Conservation (phyloP, 2,329 filamentous ascomycete species). For the Apiospora saccharicola region DNA sequence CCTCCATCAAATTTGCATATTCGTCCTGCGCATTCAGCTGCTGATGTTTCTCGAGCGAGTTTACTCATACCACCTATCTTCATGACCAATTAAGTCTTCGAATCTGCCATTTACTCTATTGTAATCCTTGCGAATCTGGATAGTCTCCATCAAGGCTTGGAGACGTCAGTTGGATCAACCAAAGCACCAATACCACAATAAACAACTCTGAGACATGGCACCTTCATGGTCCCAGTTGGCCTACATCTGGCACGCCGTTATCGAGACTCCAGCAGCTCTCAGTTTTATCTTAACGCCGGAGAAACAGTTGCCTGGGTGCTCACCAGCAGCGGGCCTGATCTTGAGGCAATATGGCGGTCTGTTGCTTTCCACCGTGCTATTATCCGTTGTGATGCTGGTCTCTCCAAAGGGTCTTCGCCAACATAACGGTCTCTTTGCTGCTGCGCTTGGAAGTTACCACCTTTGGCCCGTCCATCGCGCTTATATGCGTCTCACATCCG, state of each 20-base stretch:
- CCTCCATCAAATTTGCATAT: background rate
- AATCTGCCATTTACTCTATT: background rate
- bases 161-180: background rate
- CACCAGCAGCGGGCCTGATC: slow-evolving; percentile 50
- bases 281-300: slow-evolving; percentile 54
- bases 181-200: background rate
- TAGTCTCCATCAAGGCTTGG: background rate
- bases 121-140: background rate
- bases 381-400: slow-evolving; percentile 47
- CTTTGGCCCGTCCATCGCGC: slow-evolving; percentile 56
- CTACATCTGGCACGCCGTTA: slow-evolving; percentile 47
- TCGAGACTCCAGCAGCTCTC: slow-evolving; percentile 52
- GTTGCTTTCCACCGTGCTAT: slow-evolving; percentile 53
- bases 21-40: background rate
- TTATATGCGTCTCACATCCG: slow-evolving; percentile 41
- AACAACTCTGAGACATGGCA: slow-evolving; percentile 27
- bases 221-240: slow-evolving; percentile 34
- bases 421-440: slow-evolving; percentile 44
- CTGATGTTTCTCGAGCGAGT: background rate
- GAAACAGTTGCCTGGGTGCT: slow-evolving; percentile 51
- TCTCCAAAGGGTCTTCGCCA: slow-evolving; percentile 41
- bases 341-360: slow-evolving; percentile 57
- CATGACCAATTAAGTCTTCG: background rate
- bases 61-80: background rate
- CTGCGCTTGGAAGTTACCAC: slow-evolving; percentile 57